Percentiles rank a stretch among this genome's conserved stretches.
Conservation (phyloP, 176 grass and related monocot genomes). For the Urochloa ruziziensis region DNA sequence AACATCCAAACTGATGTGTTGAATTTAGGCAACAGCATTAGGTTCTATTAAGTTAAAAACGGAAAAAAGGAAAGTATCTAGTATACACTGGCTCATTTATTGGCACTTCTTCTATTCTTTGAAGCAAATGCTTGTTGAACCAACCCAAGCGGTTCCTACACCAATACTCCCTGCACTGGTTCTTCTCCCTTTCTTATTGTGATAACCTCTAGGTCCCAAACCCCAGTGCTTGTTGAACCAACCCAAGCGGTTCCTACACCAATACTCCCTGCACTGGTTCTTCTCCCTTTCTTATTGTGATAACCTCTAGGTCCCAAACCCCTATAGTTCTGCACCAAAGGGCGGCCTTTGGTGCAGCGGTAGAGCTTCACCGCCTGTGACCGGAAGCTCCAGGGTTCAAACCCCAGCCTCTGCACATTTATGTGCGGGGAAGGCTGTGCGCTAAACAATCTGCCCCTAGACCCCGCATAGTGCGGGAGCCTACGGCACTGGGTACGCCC, state of each 20-base stretch:
- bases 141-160: background rate
- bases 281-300: background rate
- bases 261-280: background rate
- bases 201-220: background rate
- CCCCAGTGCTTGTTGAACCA: background rate
- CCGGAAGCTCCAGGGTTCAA: too few relatives aligned
- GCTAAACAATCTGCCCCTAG: too few relatives aligned
- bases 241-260: background rate
- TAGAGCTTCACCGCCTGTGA: too few relatives aligned
- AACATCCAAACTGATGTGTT: background rate
- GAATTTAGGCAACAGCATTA: background rate
- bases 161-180: background rate
- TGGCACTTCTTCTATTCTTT: conserved; percentile 1
- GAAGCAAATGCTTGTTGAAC: background rate
- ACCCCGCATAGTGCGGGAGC: too few relatives aligned
- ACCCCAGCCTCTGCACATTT: too few relatives aligned
- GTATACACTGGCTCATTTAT: background rate
- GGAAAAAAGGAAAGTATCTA: background rate
- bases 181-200: background rate
- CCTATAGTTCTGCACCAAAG: too few relatives aligned
- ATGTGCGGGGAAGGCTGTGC: too few relatives aligned
- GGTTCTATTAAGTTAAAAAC: conserved; percentile 13
- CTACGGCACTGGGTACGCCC: too few relatives aligned
- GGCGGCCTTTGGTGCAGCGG: too few relatives aligned
- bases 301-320: background rate